These are phyloP conservation scores for Yarrowia sp. DNA, from an alignment of 805 yeast genomes.

Conservation along the genomic window DNA sequence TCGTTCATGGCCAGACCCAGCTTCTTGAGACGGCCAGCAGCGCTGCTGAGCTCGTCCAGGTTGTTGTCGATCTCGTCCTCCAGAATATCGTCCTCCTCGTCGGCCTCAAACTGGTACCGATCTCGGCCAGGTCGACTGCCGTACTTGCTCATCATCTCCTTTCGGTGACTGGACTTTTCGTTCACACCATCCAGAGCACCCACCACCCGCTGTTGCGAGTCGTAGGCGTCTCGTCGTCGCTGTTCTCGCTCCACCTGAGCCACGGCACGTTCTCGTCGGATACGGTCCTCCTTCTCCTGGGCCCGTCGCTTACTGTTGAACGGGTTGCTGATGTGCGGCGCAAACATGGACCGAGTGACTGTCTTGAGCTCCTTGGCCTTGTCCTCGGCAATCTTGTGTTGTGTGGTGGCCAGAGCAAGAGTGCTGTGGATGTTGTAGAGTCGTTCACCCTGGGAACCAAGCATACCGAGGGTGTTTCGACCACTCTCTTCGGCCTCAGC, in stretches of 20 bases:
- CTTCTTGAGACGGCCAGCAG: slow-evolving; percentile 65
- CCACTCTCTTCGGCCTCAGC: slow-evolving; percentile 71
- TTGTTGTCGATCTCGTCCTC: slow-evolving; percentile 84
- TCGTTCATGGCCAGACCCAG: slow-evolving; percentile 69
- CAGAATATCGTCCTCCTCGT: slow-evolving; percentile 88
- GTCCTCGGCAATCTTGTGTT: slow-evolving; percentile 75
- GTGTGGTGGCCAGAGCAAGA: slow-evolving; percentile 72
- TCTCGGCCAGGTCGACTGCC: slow-evolving; percentile 38
- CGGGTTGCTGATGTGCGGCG: slow-evolving; percentile 79
- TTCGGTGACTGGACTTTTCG: slow-evolving; percentile 39
- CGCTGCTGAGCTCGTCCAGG: slow-evolving; percentile 68
- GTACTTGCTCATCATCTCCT: slow-evolving; percentile 31
- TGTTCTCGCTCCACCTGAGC: slow-evolving; percentile 62
- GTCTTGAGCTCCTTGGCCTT: slow-evolving; percentile 76
- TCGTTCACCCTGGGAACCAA: slow-evolving; percentile 91
- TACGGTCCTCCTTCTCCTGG: slow-evolving; percentile 66
- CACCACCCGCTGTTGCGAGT: slow-evolving; percentile 66
- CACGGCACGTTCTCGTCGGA: slow-evolving; percentile 57
- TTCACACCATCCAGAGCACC: slow-evolving; percentile 40
- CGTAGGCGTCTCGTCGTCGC: slow-evolving; percentile 55
- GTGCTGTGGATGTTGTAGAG: slow-evolving; percentile 76
- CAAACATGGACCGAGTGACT: slow-evolving; percentile 74
- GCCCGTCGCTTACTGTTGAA: slow-evolving; percentile 77
- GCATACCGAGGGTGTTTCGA: slow-evolving; percentile 79
- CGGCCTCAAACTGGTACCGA: slow-evolving; percentile 83